A percentile compares a stretch with the other conserved stretches of the same genome.
Conservation (phyloP, 371 early-diverging fungal species). For the Apophysomyces ossiformis region DNA sequence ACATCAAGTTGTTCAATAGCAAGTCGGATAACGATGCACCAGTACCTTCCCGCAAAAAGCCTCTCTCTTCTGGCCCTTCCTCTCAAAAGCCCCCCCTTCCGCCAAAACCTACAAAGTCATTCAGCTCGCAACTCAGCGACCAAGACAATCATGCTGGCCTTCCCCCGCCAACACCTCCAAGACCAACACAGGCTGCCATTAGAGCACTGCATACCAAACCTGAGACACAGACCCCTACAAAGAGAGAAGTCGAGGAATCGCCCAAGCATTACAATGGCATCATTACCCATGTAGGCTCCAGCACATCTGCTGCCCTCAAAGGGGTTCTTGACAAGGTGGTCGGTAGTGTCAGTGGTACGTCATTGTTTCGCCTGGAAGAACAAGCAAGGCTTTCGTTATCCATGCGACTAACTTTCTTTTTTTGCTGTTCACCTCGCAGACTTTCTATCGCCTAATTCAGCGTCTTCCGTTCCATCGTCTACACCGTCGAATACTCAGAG, state of each 20-base stretch:
- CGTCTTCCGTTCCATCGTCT: too few species aligned
- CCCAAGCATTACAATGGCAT: slow-evolving; percentile 16
- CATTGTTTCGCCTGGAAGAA: too few species aligned
- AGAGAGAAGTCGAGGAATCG: neutral
- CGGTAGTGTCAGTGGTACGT: slow-evolving; percentile 32
- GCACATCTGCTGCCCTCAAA: slow-evolving; percentile 53
- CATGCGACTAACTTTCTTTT: too few species aligned
- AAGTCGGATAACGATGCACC: slow-evolving; percentile 22
- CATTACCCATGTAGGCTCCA: slow-evolving; percentile 28
- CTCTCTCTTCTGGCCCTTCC: neutral
- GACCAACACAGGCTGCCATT: slow-evolving; percentile 4
- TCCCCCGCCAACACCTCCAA: slow-evolving; percentile 7
- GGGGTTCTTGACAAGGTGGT: slow-evolving; percentile 71
- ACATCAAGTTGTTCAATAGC: slow-evolving; percentile 32
- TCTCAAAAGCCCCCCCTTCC: slow-evolving; percentile 5
- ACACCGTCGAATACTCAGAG: slow-evolving; percentile 29
- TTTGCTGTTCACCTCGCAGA: too few species aligned
- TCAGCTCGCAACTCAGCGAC: slow-evolving; percentile 2
- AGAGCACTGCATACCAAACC: neutral
- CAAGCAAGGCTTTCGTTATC: too few species aligned
- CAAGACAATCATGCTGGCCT: neutral
- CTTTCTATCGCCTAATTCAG: too few species aligned
- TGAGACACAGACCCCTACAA: neutral
- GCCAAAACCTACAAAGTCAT: slow-evolving; percentile 12
- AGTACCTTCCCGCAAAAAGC: slow-evolving; percentile 4